Conservation (phyloP, 2,329 filamentous ascomycete genomes). For the Chalaropsis thielavioides region DNA sequence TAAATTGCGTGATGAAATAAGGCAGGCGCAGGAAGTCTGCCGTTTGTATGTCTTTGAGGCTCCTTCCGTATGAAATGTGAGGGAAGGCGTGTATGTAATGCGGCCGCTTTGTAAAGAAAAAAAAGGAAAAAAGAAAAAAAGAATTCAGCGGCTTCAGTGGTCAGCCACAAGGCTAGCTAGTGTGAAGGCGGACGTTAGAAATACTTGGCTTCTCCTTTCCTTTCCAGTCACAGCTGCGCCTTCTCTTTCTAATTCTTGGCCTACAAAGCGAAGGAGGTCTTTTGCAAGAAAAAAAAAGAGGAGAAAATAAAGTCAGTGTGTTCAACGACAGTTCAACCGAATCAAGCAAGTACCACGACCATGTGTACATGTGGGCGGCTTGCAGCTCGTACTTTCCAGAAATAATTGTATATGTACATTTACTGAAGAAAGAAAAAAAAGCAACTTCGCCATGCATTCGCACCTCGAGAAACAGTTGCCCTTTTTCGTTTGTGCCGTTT, state of each 20-base stretch:
- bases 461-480: neutral
- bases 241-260: neutral
- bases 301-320: neutral
- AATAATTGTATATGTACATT: neutral
- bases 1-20: slow-evolving; percentile 1
- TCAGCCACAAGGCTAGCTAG: neutral
- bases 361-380: neutral
- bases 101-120: neutral
- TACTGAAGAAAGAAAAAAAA: neutral
- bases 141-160: too few relatives aligned
- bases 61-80: neutral
- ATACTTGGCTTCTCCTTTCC: neutral
- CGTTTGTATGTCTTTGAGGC: neutral
- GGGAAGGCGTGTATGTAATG: neutral
- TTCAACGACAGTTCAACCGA: neutral
- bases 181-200: neutral
- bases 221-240: neutral
- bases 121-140: neutral
- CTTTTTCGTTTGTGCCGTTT: neutral
- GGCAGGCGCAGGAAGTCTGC: neutral
- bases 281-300: slow-evolving; percentile 1
- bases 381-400: neutral
- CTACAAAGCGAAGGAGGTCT: neutral
- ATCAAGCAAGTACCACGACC: neutral
- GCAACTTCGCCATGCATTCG: neutral